Evolutionary conservation across 495 filamentous ascomycete species (phyloP).

Genomic region (Penicillium cosmopolitanum): DNA sequence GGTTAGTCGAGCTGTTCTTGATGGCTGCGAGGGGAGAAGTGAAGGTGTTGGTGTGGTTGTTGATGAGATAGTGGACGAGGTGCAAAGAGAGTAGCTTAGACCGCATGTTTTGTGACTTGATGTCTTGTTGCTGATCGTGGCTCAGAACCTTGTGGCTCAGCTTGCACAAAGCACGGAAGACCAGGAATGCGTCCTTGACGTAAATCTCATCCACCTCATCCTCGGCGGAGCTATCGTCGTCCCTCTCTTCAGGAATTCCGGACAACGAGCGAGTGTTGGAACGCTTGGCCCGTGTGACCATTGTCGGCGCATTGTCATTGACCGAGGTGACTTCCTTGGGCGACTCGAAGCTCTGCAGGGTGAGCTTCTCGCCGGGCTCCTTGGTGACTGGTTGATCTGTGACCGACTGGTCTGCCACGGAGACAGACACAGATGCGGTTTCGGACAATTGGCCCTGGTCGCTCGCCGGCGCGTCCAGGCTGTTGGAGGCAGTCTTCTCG

Average conservation of each 20-base stretch:
- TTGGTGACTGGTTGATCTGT: constrained; percentile 58
- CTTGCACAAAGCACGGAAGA: constrained; percentile 97
- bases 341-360: constrained; percentile 92
- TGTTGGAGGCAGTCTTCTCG: constrained; percentile 29
- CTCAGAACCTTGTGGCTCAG: constrained; percentile 88
- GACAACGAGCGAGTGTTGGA: constrained; percentile 57
- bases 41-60: constrained; percentile 87
- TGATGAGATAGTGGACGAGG: constrained; percentile 89
- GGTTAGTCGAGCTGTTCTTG: constrained; percentile 79
- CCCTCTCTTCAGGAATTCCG: constrained; percentile 49
- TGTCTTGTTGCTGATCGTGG: constrained; percentile 88
- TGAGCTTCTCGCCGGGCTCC: constrained; percentile 78
- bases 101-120: constrained; percentile 93
- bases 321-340: constrained; percentile 91
- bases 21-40: constrained; percentile 89
- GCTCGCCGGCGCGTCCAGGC: constrained; percentile 31
- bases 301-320: constrained; percentile 87
- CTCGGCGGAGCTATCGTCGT: constrained; percentile 62
- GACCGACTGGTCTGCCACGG: constrained; percentile 54
- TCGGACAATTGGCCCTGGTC: constrained; percentile 55
- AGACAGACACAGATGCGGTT: constrained; percentile 48
- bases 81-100: constrained; percentile 95
- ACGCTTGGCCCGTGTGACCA: constrained; percentile 80
- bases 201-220: constrained; percentile 97
- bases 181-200: constrained; percentile 93